These are phyloP conservation scores for Vaccinium macrocarpon DNA, from an alignment of 148 eudicot genomes.

Conservation along the genomic window DNA sequence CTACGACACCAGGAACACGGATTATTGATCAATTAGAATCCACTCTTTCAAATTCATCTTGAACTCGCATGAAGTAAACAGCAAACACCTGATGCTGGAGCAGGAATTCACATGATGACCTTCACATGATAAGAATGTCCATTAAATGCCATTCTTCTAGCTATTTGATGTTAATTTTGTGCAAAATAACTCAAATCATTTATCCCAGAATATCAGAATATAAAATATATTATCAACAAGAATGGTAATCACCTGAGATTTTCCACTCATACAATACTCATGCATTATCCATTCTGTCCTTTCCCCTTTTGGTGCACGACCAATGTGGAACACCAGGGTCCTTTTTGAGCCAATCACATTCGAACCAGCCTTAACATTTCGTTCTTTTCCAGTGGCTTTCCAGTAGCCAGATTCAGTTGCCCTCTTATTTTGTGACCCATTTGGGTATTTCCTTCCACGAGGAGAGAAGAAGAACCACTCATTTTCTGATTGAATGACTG, in stretches of 20 bases:
- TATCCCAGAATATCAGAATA: neutral
- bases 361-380: constrained; percentile 68
- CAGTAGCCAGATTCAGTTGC: constrained; percentile 58
- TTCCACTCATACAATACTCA: constrained; percentile 61
- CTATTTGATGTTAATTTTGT: neutral
- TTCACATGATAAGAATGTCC: neutral
- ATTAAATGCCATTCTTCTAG: neutral
- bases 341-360: constrained; percentile 69
- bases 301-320: constrained; percentile 87
- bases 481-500: constrained; percentile 61
- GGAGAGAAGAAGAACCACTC: constrained; percentile 97
- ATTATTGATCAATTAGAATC: neutral
- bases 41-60: neutral
- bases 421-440: constrained; percentile 81
- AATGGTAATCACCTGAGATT: constrained; percentile 47
- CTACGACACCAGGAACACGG: neutral
- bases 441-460: constrained; percentile 82
- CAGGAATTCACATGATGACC: neutral
- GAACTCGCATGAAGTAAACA: neutral
- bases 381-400: constrained; percentile 50
- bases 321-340: constrained; percentile 82
- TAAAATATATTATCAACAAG: neutral
- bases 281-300: constrained; percentile 97
- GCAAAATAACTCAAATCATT: neutral
- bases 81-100: neutral